Evolutionary conservation across 73 alveolate genomes (phyloP), one percentile per base, ranked within the genome.

Genomic region (Paramecium sexaurelia): DNA sequence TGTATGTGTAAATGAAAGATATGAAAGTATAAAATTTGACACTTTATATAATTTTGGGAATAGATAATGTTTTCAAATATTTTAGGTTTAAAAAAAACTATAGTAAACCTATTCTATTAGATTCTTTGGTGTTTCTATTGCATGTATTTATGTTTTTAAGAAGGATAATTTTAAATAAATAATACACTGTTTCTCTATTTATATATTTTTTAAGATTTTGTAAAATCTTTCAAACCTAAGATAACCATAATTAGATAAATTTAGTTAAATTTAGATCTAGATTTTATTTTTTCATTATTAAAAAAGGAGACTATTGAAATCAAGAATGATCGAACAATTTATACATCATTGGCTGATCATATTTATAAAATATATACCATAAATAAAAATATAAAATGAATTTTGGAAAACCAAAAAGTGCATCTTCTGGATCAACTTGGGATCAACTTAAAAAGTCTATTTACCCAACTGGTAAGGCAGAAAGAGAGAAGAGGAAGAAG

Each of bases 401-500:
- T 26, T 61, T 61, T 61, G 83, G 83, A 29, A 57, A 61, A 32
- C 47, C 47, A 29, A 26, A 24, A 61, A 15, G 47, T 61, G 47
- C 5, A 24, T 10, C 83, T 13, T 61, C 47, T 1, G 83, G 83
- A 71, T 33, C 66, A 71, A 36, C 61, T 19, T 78, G 43, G 43
- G 90, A 78, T 9, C 39, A 43, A 78, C 69, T 78, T 24, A 78
- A 78, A 39, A 78, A 39, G 71, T 22, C 90, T 13, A 22, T 78
- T 2, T 78, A 78, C 36, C 90, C 90, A 6, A 78, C 75, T 19
- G 41, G 41, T 22, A 78, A 22, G 24, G 19, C 68, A 78, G 90
- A 41, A 41, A 78, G 90, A 45, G 90, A 78, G 29, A 78, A 22
- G 71, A 78, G 75, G 29, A 41, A 36, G 43, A 78, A 20, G 55